These are phyloP conservation scores for Mycena alexandri DNA, from an alignment of 768 basidiomycete genomes.

Conservation along the genomic window DNA sequence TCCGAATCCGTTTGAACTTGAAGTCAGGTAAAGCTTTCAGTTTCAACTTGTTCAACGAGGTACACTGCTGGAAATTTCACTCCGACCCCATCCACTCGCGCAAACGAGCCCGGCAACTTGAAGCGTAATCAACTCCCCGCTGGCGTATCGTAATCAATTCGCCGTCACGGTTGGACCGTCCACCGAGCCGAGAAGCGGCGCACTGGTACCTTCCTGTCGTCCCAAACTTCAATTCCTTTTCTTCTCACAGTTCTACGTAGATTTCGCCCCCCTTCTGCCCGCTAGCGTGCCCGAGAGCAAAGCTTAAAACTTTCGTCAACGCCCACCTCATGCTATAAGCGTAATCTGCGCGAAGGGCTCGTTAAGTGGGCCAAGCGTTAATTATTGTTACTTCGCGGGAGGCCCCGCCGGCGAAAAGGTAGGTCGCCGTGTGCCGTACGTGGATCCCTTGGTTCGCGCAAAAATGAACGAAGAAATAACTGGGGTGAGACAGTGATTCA, in stretches of 20 bases:
- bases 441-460: constrained; percentile 9
- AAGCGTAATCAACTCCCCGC: constrained; percentile 33
- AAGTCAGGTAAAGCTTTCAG: too few relatives aligned
- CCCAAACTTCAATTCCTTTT: too few relatives aligned
- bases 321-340: constrained; percentile 9
- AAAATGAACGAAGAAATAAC: too few relatives aligned
- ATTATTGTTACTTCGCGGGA: constrained; percentile 15
- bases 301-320: constrained; percentile 24
- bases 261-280: neutral
- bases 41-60: too few relatives aligned
- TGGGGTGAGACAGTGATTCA: too few relatives aligned
- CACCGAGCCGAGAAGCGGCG: too few relatives aligned
- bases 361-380: neutral
- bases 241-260: constrained; percentile 1
- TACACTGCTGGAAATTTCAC: constrained; percentile 1
- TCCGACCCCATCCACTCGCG: neutral
- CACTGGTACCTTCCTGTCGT: too few relatives aligned
- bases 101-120: constrained; percentile 15
- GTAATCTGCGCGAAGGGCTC: neutral
- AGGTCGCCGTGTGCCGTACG: constrained; percentile 23
- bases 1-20: too few relatives aligned
- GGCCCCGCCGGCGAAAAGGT: constrained; percentile 7
- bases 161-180: too few relatives aligned
- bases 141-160: too few relatives aligned
- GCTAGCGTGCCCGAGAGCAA: constrained; percentile 16